These are phyloP conservation scores for Crithidia fasciculata DNA, from an alignment of 208 protist genomes.

Conservation along the genomic window DNA sequence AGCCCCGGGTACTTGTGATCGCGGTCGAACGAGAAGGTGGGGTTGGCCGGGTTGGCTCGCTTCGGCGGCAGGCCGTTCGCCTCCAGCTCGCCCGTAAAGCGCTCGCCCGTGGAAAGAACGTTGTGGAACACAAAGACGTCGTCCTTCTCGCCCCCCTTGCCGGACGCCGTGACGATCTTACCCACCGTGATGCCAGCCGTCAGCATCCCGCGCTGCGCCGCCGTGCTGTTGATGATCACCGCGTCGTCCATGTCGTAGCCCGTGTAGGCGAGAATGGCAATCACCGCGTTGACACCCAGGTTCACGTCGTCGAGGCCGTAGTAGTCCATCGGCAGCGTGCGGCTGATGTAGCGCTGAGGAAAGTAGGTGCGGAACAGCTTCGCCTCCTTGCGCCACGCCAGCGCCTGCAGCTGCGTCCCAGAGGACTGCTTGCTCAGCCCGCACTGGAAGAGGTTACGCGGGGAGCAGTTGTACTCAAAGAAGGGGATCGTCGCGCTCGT, in stretches of 20 bases:
- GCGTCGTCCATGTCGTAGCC: slow-evolving; percentile 99
- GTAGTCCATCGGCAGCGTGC: slow-evolving; percentile 90
- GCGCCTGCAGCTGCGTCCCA: slow-evolving; percentile 95
- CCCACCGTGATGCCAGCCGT: slow-evolving; percentile 96
- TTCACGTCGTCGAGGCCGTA: slow-evolving; percentile 98
- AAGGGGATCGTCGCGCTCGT: slow-evolving; percentile 99
- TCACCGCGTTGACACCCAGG: slow-evolving; percentile 98
- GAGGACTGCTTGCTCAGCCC: slow-evolving; percentile 99
- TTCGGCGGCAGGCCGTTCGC: slow-evolving; percentile 74
- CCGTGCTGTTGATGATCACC: slow-evolving; percentile 99
- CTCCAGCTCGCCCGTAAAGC: slow-evolving; percentile 68
- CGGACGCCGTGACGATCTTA: slow-evolving; percentile 75
- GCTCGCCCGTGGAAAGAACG: slow-evolving; percentile 68
- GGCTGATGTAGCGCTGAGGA: slow-evolving; percentile 97
- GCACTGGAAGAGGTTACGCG: slow-evolving; percentile 99
- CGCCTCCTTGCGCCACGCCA: slow-evolving; percentile 96
- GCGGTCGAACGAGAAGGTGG: slow-evolving; percentile 72
- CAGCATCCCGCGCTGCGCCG: slow-evolving; percentile 98
- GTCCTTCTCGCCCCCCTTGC: slow-evolving; percentile 48
- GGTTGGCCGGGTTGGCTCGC: slow-evolving; percentile 51
- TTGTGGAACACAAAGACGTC: slow-evolving; percentile 89
- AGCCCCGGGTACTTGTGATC: slow-evolving; percentile 84
- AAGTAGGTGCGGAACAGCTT: slow-evolving; percentile 98
- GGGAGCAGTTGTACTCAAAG: slow-evolving; percentile 99
- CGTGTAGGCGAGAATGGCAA: slow-evolving; percentile 99